Base-by-base conservation (phyloP, 1,284 basidiomycete genomes). In the Kalmanozyma brasiliensis region DNA sequence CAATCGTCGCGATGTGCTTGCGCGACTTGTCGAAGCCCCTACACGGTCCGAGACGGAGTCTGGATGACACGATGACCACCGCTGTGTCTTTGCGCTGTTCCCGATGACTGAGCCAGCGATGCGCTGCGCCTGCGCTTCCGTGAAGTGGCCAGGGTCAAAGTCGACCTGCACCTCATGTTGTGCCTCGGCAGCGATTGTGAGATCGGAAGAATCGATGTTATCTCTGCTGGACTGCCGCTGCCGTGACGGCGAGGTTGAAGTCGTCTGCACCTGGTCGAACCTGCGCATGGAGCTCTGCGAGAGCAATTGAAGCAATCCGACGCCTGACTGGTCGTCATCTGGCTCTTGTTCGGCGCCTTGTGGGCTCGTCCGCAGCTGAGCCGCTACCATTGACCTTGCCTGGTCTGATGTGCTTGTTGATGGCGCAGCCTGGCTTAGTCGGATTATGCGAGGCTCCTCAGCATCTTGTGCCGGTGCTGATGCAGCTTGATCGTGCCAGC, bases 201-300 rank as follows among this genome's bases (percentile, higher is more conserved):
- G 22, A 22, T n/a, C 30, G n/a, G 16, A 19, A 7, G 26, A 29
- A 11, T 0, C 13, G 5, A 14, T 24, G 22, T 16, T 5, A 17
- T 7, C 8, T 19, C n/a, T 5, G 9, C 2, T 16, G 17, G 8
- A 19, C 9, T 23, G 37, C 19, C 7, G 11, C 23, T 26, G 32
- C 17, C 13, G 37, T 34, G 6, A 2, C 6, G 43, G 19, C 8
- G n/a, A 17, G 16, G 14, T 26, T 7, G n/a, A 30, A 10, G 32
- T 19, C 11, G 23, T 0, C n/a, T 35, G 41, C 32, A 33, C 32
- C 17, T 20, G 17, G 13, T 45, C 37, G 26, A 65, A 13, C 29
- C 20, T 65, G 33, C 62, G 62, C 42, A 55, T 24, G 0, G 62
- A 55, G 19, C 43, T 60, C 38, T 67, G 64, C 24, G 64, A 67